Percentiles rank a stretch among this genome's conserved stretches.
These are phyloP conservation scores for Pyricularia sp. DNA, from an alignment of 2,329 filamentous ascomycete species.

Conservation along the genomic window DNA sequence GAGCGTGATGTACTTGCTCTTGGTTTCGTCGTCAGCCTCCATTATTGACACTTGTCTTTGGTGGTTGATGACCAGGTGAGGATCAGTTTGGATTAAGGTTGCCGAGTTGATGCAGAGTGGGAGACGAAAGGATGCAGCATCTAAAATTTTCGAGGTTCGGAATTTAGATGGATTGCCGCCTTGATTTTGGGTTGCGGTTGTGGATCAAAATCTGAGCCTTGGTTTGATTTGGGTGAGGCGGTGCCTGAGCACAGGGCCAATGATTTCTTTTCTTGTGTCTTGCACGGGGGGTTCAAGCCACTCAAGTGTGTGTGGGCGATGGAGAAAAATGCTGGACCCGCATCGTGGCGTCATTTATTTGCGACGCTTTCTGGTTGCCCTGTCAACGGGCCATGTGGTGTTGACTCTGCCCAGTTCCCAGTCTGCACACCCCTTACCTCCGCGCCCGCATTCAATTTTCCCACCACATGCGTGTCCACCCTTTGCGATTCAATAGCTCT, in stretches of 20 bases:
- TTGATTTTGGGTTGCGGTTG: background rate
- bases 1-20: slow-evolving; percentile 62
- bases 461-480: background rate
- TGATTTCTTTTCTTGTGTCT: too few relatives aligned
- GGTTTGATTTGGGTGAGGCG: background rate
- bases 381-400: background rate
- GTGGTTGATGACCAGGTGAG: background rate
- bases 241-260: background rate
- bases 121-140: background rate
- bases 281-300: background rate
- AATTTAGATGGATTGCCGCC: background rate
- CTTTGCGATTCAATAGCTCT: background rate
- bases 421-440: background rate
- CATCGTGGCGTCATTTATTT: background rate
- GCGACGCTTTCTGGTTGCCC: background rate
- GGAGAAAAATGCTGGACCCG: background rate
- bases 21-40: slow-evolving; percentile 1
- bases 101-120: background rate
- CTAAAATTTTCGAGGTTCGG: background rate
- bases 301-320: background rate
- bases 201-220: background rate
- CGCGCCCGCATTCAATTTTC: background rate
- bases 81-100: background rate
- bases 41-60: slow-evolving; percentile 4
- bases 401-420: background rate